A percentile compares a stretch with the other conserved stretches of the same genome.
phyloP scores from a whole-genome alignment of 2,329 filamentous ascomycete genomes.

The Aspergillus floridensis region DNA sequence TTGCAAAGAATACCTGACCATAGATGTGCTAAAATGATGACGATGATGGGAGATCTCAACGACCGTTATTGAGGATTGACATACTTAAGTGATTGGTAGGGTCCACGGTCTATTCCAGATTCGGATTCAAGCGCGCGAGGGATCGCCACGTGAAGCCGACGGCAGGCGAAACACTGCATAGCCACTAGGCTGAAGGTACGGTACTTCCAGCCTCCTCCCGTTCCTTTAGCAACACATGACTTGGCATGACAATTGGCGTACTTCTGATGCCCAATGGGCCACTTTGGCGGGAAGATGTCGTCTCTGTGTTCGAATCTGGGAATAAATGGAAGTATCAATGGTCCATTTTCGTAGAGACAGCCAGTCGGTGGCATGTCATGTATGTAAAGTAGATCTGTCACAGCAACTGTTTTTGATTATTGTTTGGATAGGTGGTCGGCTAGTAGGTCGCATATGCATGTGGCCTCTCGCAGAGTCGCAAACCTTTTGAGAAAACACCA shows the following conservation, averaged over 20 bases:
- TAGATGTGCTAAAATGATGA: background rate
- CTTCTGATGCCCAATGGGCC: constrained; percentile 9
- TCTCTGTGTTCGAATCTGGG: constrained; percentile 17
- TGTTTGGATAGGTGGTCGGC: background rate
- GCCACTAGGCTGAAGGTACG: background rate
- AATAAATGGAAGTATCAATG: constrained; percentile 8
- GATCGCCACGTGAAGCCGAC: constrained; percentile 6
- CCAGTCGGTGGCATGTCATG: background rate
- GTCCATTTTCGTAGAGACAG: background rate
- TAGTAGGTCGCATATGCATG: background rate
- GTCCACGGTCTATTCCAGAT: background rate
- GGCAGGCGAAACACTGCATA: constrained; percentile 2
- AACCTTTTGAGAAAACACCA: background rate
- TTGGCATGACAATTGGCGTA: constrained; percentile 1
- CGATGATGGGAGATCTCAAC: background rate
- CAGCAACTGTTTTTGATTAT: background rate
- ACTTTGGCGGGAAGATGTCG: constrained; percentile 12
- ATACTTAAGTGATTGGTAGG: background rate
- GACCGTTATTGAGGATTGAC: background rate
- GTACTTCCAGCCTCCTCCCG: background rate
- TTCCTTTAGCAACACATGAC: constrained; percentile 8
- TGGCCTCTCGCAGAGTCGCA: background rate
- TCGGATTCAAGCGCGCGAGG: background rate
- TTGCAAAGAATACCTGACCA: background rate
- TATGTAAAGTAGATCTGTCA: background rate